These are phyloP conservation scores for Quercus suber DNA, from an alignment of 306 rosid species.

Conservation along the genomic window DNA sequence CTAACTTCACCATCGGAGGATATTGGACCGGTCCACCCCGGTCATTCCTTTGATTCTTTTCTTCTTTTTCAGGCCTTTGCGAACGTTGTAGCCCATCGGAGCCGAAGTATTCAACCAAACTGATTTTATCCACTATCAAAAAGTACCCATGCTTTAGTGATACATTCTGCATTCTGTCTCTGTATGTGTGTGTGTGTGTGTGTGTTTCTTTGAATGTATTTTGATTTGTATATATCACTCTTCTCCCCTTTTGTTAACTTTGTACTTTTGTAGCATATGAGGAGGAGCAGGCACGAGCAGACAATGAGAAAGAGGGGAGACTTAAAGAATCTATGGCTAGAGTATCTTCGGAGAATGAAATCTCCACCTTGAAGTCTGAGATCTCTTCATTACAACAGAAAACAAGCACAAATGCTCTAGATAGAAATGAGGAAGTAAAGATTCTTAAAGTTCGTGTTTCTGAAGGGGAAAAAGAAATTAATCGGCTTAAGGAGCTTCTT, in stretches of 20 bases:
- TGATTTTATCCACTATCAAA: too few relatives aligned
- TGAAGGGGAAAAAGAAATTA: constrained; percentile 47
- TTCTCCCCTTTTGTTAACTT: neutral
- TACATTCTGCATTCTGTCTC: neutral
- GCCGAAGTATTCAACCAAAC: too few relatives aligned
- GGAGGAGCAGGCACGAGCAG: constrained; percentile 33
- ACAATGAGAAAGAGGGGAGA: constrained; percentile 44
- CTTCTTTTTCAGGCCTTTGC: too few relatives aligned
- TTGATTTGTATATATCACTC: neutral
- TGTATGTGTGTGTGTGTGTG: neutral
- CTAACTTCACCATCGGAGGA: too few relatives aligned
- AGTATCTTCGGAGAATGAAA: constrained; percentile 51
- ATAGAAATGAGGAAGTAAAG: constrained; percentile 33
- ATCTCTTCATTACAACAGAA: constrained; percentile 39
- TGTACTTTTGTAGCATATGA: constrained; percentile 34
- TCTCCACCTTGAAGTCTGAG: constrained; percentile 50
- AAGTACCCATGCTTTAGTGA: neutral
- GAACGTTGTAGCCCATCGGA: too few relatives aligned
- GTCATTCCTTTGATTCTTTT: too few relatives aligned
- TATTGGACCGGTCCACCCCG: too few relatives aligned
- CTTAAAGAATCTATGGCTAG: constrained; percentile 44
- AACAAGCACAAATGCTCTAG: constrained; percentile 17
- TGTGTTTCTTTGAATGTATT: neutral
- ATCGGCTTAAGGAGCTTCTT: constrained; percentile 45
- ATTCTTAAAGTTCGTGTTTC: constrained; percentile 41